Evolutionary conservation across 2,329 filamentous ascomycete genomes (phyloP), one percentile per base, ranked within the genome.

Genomic region (Conoideocrella luteorostrata): DNA sequence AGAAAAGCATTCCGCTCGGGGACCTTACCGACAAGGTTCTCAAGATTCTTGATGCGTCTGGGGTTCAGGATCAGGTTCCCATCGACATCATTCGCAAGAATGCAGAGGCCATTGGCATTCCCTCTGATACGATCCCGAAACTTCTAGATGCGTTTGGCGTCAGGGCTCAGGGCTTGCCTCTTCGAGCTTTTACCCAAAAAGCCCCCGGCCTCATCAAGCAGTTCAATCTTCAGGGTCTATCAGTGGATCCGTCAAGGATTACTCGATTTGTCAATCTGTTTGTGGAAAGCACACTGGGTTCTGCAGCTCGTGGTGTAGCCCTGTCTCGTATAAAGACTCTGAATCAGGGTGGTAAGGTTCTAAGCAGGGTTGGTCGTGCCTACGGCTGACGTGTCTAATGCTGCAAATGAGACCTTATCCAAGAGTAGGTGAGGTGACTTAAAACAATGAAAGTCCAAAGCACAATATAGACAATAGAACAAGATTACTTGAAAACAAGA

Each of bases 181-280:
- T 33, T n/a, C 15, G 4, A 10, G 15, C 9, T 15, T 20, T 33
- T 10, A 33, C 15, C 30, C 6, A 33, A 7, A 2, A 1, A 1
- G 30, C 18, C 10, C 15, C 30, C 15, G 1, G 2, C 4, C 30
- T 33, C n/a, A 13, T 33, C 15, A 33, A 15, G 15, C 1, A 33
- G 15, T 33, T 32, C 29, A 20, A 33, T 4, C 2, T 33, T 9
- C 0, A 18, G 11, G n/a, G 18, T 7, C 10, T 34, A 1, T 7
- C 12, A 5, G 0, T 34, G 2, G n/a, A 34, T 5, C 2, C 30
- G n/a, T 2, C 30, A 9, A 7, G 0, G 15, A 34, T 34, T 0
- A 34, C 2, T 3, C 2, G 7, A 7, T 20, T 34, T 11, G 0
- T 17, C 15, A 2, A 34, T 34, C 2, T 1, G 0, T 11, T 1